Evolutionary conservation across 2,329 filamentous ascomycete species (phyloP).

Genomic region (Trichothecium sympodiale): DNA sequence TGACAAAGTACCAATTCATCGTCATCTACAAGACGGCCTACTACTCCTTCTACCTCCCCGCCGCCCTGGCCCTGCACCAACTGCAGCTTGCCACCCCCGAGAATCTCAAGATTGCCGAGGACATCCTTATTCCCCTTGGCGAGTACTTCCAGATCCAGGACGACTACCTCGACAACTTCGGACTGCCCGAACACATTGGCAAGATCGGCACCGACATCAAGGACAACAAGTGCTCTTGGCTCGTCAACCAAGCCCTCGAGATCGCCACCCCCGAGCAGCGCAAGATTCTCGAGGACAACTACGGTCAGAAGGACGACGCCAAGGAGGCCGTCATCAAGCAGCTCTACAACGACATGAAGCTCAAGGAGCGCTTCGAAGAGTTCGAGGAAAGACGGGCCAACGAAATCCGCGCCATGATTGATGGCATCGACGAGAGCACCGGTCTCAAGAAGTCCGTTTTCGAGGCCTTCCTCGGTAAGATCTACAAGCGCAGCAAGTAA

Average conservation of each 20-base stretch:
- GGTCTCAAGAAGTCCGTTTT: conserved; percentile 88
- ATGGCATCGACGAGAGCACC: conserved; percentile 68
- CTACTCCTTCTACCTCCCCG: conserved; percentile 97
- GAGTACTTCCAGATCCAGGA: conserved; percentile 99
- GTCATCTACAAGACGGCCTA: conserved; percentile 99
- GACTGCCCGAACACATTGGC: conserved; percentile 82
- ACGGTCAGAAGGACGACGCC: conserved; percentile 78
- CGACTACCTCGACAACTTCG: conserved; percentile 97
- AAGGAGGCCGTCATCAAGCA: conserved; percentile 82
- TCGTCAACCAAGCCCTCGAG: conserved; percentile 87
- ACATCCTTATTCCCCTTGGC: conserved; percentile 91
- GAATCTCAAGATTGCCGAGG: conserved; percentile 81
- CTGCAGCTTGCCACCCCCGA: conserved; percentile 73
- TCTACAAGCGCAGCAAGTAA: conserved; percentile 97
- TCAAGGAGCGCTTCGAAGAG: conserved; percentile 73
- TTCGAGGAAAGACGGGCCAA: conserved; percentile 81
- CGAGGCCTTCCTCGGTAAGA: conserved; percentile 84
- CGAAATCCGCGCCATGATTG: conserved; percentile 69
- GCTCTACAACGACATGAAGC: conserved; percentile 74
- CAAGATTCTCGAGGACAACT: conserved; percentile 79
- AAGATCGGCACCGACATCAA: conserved; percentile 99
- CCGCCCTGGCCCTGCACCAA: conserved; percentile 80
- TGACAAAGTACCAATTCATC: conserved; percentile 95
- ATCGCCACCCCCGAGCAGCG: conserved; percentile 76
- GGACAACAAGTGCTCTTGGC: conserved; percentile 99